These are phyloP conservation scores for Fistulina hepatica DNA, from an alignment of 1,284 basidiomycete genomes.

Conservation along the genomic window DNA sequence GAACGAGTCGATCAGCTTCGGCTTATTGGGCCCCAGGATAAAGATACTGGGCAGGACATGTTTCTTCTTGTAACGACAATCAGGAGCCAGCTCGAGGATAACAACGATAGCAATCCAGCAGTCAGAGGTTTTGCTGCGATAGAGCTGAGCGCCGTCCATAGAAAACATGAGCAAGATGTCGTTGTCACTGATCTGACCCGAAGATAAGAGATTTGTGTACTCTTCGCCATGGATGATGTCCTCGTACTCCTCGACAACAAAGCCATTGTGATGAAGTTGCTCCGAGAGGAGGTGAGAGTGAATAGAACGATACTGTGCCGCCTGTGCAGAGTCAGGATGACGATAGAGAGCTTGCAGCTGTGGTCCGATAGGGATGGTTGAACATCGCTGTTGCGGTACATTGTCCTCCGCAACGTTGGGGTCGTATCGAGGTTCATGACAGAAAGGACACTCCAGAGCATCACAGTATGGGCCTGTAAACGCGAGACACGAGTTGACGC, in stretches of 20 bases:
- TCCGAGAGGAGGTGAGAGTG: no score
- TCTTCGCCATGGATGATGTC: no score
- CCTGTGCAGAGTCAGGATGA: conserved; percentile 15
- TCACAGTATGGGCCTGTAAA: conserved; percentile 1
- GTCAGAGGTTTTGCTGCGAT: conserved; percentile 13
- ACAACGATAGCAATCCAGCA: conserved; percentile 15
- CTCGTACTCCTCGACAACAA: conserved; percentile 9
- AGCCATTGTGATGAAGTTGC: no score
- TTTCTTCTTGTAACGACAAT: conserved; percentile 8
- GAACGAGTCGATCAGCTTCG: conserved; percentile 20
- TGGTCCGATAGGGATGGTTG: conserved; percentile 27
- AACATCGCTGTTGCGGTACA: conserved; percentile 19
- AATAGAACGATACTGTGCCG: conserved; percentile 19
- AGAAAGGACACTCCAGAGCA: not conserved
- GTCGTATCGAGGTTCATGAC: conserved; percentile 3
- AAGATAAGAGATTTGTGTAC: no score
- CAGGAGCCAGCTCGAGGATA: conserved; percentile 8
- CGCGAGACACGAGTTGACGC: conserved; percentile 3
- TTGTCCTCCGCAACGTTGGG: not conserved
- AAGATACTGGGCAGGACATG: conserved; percentile 6
- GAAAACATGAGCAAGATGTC: conserved; percentile 5
- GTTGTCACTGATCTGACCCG: no score
- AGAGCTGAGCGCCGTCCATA: conserved; percentile 15
- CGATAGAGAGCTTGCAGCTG: conserved; percentile 25
- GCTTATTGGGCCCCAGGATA: conserved; percentile 14